A percentile compares a stretch with the other conserved stretches of the same genome.
phyloP scores from a whole-genome alignment of 345 rosid species.

The Aquilaria sinensis region DNA sequence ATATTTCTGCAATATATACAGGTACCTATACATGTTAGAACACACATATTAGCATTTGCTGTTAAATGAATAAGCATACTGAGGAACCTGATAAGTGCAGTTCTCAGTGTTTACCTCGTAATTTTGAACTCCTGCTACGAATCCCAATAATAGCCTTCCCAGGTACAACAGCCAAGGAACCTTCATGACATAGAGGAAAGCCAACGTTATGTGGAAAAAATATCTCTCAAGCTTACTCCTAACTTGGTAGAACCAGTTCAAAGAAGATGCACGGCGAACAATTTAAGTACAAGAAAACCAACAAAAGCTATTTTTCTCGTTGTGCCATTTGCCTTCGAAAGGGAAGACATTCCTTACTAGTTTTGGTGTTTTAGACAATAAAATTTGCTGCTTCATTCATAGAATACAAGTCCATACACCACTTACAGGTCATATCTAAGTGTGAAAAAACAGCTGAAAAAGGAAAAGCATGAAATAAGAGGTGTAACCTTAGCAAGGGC shows the following conservation, averaged over 20 bases:
- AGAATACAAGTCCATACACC: no score
- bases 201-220: not conserved
- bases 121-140: constrained; percentile 29
- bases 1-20: constrained; percentile 39
- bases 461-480: not conserved
- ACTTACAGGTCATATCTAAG: not conserved
- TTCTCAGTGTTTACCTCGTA: constrained; percentile 26
- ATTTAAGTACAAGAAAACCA: not conserved
- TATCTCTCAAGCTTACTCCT: no score
- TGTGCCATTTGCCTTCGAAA: not conserved
- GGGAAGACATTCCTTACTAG: not conserved
- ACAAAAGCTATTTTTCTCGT: no score
- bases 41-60: not conserved
- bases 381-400: not conserved
- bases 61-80: not conserved
- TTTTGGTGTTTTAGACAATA: not conserved
- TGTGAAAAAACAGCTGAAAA: not conserved
- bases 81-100: not conserved
- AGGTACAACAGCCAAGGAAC: constrained; percentile 23
- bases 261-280: no score
- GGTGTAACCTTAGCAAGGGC: constrained; percentile 32
- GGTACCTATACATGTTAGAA: constrained; percentile 17
- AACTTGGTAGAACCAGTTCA: no score
- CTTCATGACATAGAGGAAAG: constrained; percentile 8
- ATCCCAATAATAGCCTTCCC: constrained; percentile 37